Percentiles rank a stretch among this genome's conserved stretches.
Conservation (phyloP, 78 protist genomes). For the Tieghemostelium lacteum region DNA sequence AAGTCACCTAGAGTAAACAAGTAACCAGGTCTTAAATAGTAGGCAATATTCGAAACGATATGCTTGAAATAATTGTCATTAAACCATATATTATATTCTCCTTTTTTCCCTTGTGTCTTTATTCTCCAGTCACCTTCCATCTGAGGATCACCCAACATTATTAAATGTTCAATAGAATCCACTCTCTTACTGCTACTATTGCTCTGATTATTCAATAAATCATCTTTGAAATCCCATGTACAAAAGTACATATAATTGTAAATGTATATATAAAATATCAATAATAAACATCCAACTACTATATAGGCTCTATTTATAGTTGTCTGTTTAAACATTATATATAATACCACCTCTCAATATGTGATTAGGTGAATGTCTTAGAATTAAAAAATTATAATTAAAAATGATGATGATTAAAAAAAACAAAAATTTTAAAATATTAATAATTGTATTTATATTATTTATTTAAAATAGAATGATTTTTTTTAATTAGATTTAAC, state of each 20-base stretch:
- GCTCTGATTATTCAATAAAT: not conserved
- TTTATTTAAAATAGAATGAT: no score
- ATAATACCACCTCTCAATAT: no score
- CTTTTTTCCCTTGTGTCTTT: slow-evolving; percentile 48
- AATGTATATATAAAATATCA: slow-evolving; percentile 9
- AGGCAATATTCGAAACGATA: slow-evolving; percentile 46
- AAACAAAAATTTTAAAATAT: no score
- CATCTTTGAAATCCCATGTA: slow-evolving; percentile 12
- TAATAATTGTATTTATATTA: no score
- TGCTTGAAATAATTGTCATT: slow-evolving; percentile 66
- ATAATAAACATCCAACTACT: slow-evolving; percentile 3
- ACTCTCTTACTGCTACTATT: not conserved
- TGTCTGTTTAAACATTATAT: no score
- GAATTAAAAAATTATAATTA: no score
- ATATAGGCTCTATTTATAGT: slow-evolving; percentile 18
- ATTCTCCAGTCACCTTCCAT: slow-evolving; percentile 73
- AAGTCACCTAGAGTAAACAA: slow-evolving; percentile 76
- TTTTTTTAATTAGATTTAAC: no score
- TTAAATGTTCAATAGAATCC: not conserved
- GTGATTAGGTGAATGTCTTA: no score
- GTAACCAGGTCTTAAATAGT: slow-evolving; percentile 48
- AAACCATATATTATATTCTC: slow-evolving; percentile 55
- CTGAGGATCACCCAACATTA: slow-evolving; percentile 80
- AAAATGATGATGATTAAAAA: no score
- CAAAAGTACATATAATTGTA: slow-evolving; percentile 38